phyloP scores from a whole-genome alignment of 1,284 basidiomycete genomes.

The Wallemia ichthyophaga region DNA sequence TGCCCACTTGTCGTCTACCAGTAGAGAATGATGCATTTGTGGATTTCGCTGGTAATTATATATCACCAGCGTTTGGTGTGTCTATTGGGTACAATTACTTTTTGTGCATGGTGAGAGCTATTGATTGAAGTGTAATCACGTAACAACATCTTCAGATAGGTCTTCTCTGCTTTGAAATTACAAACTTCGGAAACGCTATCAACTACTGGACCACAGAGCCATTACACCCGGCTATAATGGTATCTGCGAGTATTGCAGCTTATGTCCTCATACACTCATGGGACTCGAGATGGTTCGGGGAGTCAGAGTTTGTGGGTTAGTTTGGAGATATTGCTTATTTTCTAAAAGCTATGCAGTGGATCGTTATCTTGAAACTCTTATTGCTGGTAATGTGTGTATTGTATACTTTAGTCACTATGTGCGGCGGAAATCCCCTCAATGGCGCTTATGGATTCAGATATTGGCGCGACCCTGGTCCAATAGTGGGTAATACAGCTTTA shows the following conservation, averaged over 20 bases:
- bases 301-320: conserved; percentile 3
- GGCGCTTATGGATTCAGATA: conserved; percentile 11
- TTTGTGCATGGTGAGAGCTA: conserved; percentile 3
- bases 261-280: conserved; percentile 9
- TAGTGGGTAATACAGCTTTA: conserved; percentile 4
- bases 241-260: conserved; percentile 8
- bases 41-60: no score
- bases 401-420: conserved; percentile 13
- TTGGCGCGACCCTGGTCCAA: conserved; percentile 12
- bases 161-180: conserved; percentile 11
- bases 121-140: no score
- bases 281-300: conserved; percentile 8
- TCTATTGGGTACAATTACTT: conserved; percentile 10
- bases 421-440: conserved; percentile 10
- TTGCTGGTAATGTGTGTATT: conserved; percentile 11
- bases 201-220: conserved; percentile 8
- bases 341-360: conserved; percentile 11
- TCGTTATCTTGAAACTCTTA: conserved; percentile 11
- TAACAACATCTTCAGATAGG: conserved; percentile 1
- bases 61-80: conserved; percentile 6
- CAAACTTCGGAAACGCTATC: conserved; percentile 11
- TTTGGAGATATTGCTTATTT: conserved; percentile 6
- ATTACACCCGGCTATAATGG: conserved; percentile 10
- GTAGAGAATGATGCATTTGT: no score
- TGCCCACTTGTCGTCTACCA: no score